Base-by-base conservation (phyloP, 1,284 basidiomycete genomes). In the Ganoderma meredithae region DNA sequence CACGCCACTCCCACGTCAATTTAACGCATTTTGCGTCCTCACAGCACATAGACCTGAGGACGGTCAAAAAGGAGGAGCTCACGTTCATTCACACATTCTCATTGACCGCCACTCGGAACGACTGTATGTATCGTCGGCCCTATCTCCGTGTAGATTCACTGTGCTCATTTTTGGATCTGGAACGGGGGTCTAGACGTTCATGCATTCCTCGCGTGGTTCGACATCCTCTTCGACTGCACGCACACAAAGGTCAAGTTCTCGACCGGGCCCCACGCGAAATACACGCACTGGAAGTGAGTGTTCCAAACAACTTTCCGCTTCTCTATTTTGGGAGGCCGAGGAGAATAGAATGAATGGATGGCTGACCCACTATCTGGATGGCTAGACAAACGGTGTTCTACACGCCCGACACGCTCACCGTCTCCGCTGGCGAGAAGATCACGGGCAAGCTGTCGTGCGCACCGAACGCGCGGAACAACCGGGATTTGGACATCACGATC, bases 151-250 rank as follows among this genome's bases (percentile, higher is more conserved):
- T 55, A 25, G 58, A 43, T 60, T 40, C 13, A 33, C 25, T 40
- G 12, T 43, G 64, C 64, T 72, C 39, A 72, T 25, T 31, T 47
- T 44, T 47, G 33, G 58, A 25, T n/a, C 12, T 55, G 27, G 44
- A 63, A 41, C 17, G 27, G 58, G 55, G 33, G 36, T 22, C 36
- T 73, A 97, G 96, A 96, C 79, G 87, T 97, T 22, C 98, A 99
- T 78, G 98, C 98, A n/a, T 98, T 99, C 90, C 90, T 99, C 64
- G 97, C 96, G 47, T 99, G 98, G 98, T 99, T 99, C 82, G 98
- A 99, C 81, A 94, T 98, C 76, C 88, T 90, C 60, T 99, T 99
- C 83, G 92, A 95, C 68, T 96, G 95, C 79, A 97, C 96, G 71
- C 98, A 99, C 86, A 99, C 97, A 82, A 95, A 95, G 75, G 92